Base-by-base conservation (phyloP, 768 basidiomycete genomes). In the Saitozyma podzolica region DNA sequence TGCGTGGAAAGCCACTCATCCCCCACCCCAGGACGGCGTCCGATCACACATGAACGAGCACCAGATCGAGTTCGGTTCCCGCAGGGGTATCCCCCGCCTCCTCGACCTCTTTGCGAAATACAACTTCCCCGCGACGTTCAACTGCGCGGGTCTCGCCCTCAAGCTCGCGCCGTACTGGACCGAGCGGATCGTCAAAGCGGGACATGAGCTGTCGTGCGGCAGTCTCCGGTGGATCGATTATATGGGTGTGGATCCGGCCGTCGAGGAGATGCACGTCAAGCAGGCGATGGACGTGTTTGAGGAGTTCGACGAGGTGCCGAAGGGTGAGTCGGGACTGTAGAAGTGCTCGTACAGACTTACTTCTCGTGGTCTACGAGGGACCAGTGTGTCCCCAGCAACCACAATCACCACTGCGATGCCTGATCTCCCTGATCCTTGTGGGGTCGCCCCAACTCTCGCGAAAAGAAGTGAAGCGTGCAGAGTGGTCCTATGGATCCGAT, bases 141-240 rank as follows among this genome's bases (percentile, higher is more conserved):
- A 29, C 29, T 29, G 29, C 29, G 29, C 29, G 29, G 29, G 29
- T 29, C 61, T 63, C 9, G 70, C 71, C 3, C 56, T 75, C 16
- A 66, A 72, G 48, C 60, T 68, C 42, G 50, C 43, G 0, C 65
- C 71, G 4, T 67, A 65, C 59, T 72, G 64, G 66, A 45, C 60
- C 50, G 68, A 70, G 51, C 56, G 59, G 6, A 65, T 72, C 42
- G 50, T 65, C 20, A 68, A 65, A 8, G 54, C 61, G 19, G 65
- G 61, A 9, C 62, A 66, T 0, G 70, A 74, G 60, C 16, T 75
- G 42, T 62, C 66, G 8, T 58, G 56, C 11, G 69, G 69, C 16
- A 58, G 66, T 16, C 62, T 72, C 52, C 51, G 71, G n/a, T 76
- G 69, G 64, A 42, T 61, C 16, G 65, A 74, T 53, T 54, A 74